phyloP scores from a whole-genome alignment of 129 eudicot species.

The Flaveria brownii region DNA sequence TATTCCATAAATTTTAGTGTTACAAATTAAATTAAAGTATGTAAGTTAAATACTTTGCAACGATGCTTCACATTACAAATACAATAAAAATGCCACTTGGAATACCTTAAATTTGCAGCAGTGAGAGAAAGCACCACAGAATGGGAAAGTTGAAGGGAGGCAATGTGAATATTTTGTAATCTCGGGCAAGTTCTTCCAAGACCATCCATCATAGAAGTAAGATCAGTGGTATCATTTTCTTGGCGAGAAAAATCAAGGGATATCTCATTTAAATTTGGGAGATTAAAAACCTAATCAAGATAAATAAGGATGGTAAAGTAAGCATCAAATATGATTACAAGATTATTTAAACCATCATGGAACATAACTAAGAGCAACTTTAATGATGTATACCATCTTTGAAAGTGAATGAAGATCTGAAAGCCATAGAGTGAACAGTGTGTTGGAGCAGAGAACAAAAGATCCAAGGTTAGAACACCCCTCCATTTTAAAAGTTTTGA shows the following conservation, averaged over 20 bases:
- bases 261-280: constrained; percentile 80
- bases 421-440: constrained; percentile 84
- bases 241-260: constrained; percentile 78
- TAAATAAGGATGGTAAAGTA: not conserved
- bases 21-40: not conserved
- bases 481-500: constrained; percentile 82
- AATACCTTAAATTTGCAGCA: constrained; percentile 83
- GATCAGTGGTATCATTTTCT: constrained; percentile 80
- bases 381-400: constrained; percentile 57
- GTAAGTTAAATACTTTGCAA: not conserved
- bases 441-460: constrained; percentile 60
- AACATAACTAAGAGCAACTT: not conserved
- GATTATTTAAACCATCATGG: not conserved
- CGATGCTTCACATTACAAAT: not conserved
- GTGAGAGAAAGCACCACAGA: constrained; percentile 82
- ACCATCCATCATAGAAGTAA: constrained; percentile 61
- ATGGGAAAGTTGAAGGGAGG: constrained; percentile 70
- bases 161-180: constrained; percentile 80
- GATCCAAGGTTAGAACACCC: constrained; percentile 86
- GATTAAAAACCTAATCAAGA: constrained; percentile 65
- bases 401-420: constrained; percentile 87
- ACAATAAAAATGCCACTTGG: not conserved
- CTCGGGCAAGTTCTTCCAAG: constrained; percentile 79
- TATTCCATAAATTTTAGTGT: not conserved
- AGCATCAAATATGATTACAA: constrained; percentile 1